These are phyloP conservation scores for Ceratopteris richardii DNA, from an alignment of 75 land plant genomes.

Conservation along the genomic window DNA sequence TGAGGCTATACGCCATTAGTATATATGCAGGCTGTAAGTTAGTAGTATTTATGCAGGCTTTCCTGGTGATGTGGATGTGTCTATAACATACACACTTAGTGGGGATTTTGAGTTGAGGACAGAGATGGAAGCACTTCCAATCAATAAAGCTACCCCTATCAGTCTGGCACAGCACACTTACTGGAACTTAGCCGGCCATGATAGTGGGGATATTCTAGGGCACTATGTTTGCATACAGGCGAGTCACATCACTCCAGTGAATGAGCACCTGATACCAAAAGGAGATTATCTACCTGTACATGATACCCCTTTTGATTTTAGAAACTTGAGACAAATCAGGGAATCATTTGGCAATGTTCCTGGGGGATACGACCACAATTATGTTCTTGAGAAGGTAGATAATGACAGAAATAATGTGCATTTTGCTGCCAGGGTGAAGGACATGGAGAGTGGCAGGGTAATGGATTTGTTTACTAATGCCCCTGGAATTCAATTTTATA, in stretches of 20 bases:
- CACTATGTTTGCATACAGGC: constrained; percentile 59
- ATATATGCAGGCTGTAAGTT: too few species aligned
- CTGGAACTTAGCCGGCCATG: constrained; percentile 90
- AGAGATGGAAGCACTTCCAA: constrained; percentile 80
- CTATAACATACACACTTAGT: constrained; percentile 62
- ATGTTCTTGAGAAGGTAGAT: constrained; percentile 59
- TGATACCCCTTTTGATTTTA: constrained; percentile 88
- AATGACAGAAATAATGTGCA: constrained; percentile 41
- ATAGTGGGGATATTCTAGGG: constrained; percentile 51
- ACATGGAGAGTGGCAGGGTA: constrained; percentile 59
- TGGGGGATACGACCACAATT: constrained; percentile 92
- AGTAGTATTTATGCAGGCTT: constrained; percentile 66
- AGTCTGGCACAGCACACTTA: constrained; percentile 89
- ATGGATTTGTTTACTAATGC: constrained; percentile 78
- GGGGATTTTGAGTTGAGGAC: constrained; percentile 49
- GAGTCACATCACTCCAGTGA: constrained; percentile 65
- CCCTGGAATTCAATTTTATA: constrained; percentile 93
- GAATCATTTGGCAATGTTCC: constrained; percentile 42
- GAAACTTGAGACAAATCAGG: constrained; percentile 22
- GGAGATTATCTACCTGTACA: constrained; percentile 74
- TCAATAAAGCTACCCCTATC: constrained; percentile 74
- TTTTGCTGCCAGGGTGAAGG: constrained; percentile 53
- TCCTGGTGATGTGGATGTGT: constrained; percentile 70
- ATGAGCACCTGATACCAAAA: constrained; percentile 59
- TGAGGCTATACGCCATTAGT: not conserved